Evolutionary conservation across 2,329 filamentous ascomycete species (phyloP).

Genomic region (Pseudomassariella vexata): DNA sequence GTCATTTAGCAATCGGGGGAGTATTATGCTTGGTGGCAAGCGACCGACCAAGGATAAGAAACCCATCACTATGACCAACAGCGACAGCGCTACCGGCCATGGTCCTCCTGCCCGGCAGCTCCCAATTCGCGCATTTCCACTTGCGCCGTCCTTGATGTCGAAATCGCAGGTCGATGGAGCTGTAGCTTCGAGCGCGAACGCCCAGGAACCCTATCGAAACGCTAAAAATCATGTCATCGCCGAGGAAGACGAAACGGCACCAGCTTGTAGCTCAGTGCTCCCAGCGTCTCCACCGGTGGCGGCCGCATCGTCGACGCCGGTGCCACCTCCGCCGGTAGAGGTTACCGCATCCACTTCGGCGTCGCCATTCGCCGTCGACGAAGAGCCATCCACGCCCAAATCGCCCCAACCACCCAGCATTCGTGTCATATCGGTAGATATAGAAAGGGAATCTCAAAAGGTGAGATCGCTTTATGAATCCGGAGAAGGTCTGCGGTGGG

Average conservation of each 20-base stretch:
- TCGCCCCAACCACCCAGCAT: slow-evolving; percentile 36
- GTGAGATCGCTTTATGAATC: slow-evolving; percentile 61
- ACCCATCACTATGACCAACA: slow-evolving; percentile 18
- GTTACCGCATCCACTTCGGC: slow-evolving; percentile 25
- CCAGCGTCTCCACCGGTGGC: neutral
- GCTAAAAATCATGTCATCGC: neutral
- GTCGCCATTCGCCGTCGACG: slow-evolving; percentile 2
- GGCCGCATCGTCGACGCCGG: slow-evolving; percentile 30
- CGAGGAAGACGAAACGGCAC: neutral
- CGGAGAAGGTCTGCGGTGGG: slow-evolving; percentile 46
- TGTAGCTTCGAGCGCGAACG: slow-evolving; percentile 9
- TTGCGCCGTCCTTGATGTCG: slow-evolving; percentile 14
- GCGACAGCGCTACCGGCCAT: slow-evolving; percentile 13
- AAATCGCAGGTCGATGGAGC: slow-evolving; percentile 9
- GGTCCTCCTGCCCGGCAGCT: slow-evolving; percentile 3
- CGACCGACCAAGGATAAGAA: slow-evolving; percentile 14
- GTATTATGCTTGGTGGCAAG: slow-evolving; percentile 54
- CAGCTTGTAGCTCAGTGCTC: neutral
- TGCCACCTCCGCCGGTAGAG: neutral
- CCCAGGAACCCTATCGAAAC: too few relatives aligned
- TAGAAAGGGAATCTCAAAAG: slow-evolving; percentile 60
- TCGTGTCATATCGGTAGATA: slow-evolving; percentile 46
- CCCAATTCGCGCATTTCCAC: slow-evolving; percentile 19
- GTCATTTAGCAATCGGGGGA: slow-evolving; percentile 58
- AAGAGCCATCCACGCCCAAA: slow-evolving; percentile 4